phyloP scores from a whole-genome alignment of 2,329 filamentous ascomycete species.

The Lasiodiplodia gonubiensis region DNA sequence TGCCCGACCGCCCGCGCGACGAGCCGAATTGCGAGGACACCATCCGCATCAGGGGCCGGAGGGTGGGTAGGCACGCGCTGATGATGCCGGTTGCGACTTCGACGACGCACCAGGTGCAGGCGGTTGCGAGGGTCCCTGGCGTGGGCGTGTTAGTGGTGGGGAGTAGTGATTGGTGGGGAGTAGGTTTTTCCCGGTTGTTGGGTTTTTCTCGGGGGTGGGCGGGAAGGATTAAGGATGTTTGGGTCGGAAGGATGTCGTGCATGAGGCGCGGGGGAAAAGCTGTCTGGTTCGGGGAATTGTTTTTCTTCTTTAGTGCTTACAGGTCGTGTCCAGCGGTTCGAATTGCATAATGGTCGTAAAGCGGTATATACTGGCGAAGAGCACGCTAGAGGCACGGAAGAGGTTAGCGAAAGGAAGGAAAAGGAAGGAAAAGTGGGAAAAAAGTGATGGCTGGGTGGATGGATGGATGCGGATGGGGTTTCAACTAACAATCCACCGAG shows the following conservation, averaged over 20 bases:
- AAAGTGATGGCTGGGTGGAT: no score
- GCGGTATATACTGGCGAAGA: slow-evolving; percentile 33
- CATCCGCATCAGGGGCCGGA: slow-evolving; percentile 32
- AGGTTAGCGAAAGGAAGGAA: slow-evolving; percentile 3
- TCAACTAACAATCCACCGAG: slow-evolving; percentile 51
- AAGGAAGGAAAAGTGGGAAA: no score
- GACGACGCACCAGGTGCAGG: slow-evolving; percentile 32
- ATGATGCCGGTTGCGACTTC: slow-evolving; percentile 32
- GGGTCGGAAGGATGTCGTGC: no score
- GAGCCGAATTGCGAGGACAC: slow-evolving; percentile 29
- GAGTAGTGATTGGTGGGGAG: no score
- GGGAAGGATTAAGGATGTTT: no score
- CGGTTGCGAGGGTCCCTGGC: slow-evolving; percentile 29
- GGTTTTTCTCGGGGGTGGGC: no score
- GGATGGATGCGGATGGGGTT: background rate
- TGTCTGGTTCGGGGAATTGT: background rate
- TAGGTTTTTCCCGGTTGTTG: no score
- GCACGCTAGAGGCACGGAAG: slow-evolving; percentile 25
- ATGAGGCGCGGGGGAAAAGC: no score
- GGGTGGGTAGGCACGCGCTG: slow-evolving; percentile 32
- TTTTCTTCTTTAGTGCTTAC: background rate
- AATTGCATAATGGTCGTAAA: slow-evolving; percentile 32
- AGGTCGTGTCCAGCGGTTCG: slow-evolving; percentile 30
- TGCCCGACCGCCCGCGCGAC: background rate
- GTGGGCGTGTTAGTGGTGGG: no score